Percentiles rank a stretch among this genome's conserved stretches.
Conservation (phyloP, 2,329 filamentous ascomycete genomes). For the Ophiostoma angusticollis region DNA sequence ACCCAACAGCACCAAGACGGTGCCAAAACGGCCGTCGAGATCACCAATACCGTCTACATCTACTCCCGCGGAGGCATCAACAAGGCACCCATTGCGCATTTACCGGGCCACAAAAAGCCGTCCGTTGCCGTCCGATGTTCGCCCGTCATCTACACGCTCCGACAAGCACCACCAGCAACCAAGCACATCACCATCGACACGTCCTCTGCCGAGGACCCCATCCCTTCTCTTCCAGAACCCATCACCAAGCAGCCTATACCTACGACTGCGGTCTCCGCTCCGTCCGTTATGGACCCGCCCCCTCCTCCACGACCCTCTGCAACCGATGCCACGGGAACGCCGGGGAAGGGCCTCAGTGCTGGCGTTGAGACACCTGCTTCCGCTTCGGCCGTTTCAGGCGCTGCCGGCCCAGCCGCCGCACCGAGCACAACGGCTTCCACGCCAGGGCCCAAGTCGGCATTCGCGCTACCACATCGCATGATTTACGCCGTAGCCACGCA, state of each 20-base stretch:
- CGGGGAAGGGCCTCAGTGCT: constrained; percentile 6
- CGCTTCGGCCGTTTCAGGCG: constrained; percentile 31
- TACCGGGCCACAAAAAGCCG: constrained; percentile 95
- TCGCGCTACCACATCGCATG: constrained; percentile 82
- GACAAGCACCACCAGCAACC: constrained; percentile 57
- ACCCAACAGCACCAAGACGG: constrained; percentile 55
- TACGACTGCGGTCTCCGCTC: constrained; percentile 34
- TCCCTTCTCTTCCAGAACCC: constrained; percentile 74
- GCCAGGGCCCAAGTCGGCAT: constrained; percentile 55
- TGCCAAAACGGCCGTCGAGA: constrained; percentile 63
- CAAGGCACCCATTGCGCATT: constrained; percentile 85
- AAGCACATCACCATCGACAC: constrained; percentile 93
- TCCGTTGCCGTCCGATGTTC: constrained; percentile 94
- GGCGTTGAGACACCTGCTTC: constrained; percentile 17
- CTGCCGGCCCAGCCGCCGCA: constrained; percentile 23
- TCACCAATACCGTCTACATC: constrained; percentile 96
- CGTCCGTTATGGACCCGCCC: constrained; percentile 12
- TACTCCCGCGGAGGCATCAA: constrained; percentile 95
- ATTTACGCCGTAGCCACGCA: constrained; percentile 95
- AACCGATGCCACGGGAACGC: background rate
- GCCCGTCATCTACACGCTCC: constrained; percentile 72
- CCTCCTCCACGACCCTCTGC: constrained; percentile 24
- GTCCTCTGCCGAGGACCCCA: constrained; percentile 71
- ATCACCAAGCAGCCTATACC: constrained; percentile 56
- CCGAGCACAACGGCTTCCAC: constrained; percentile 37